Evolutionary conservation across 306 rosid species (phyloP), one percentile per base, ranked within the genome.

Genomic region (Vigna hirtella): DNA sequence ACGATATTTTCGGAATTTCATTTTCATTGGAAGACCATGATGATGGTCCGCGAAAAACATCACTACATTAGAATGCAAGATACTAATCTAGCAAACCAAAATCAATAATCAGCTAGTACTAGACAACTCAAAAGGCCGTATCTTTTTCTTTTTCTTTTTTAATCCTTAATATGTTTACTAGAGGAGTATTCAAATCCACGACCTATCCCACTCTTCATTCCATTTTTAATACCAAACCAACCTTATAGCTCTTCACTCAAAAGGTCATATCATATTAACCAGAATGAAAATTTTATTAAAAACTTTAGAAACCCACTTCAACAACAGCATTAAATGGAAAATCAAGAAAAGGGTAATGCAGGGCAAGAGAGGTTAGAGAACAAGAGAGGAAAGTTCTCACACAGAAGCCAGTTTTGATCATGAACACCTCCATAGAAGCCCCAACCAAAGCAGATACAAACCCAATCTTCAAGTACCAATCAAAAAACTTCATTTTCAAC

Each of bases 391-490:
- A 74, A 68, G 79, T 86, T 89, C 85, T 85, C 96, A 82, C 84
- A 94, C 98, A 94, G 91, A 94, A 94, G 84, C 94, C 94, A 61
- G 97, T 86, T 78, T 92, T 86, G 77, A 94, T 87, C 98, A 91
- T 92, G 89, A 94, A 92, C 45, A 92, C 16, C 77, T 94, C 97
- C 98, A 94, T 90, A 80, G 97, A 94, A 79, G 88, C 97, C 83
- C 97, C 95, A 76, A 94, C 71, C 70, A 92, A 74, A 81, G 93
- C 93, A 0, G 97, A 91, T 8, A 76, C 97, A 48, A 77, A 72
- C 40, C 91, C 91, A 65, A 94, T 92, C 91, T 92, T 94, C 84
- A 94, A 57, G 71, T 94, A 94, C 98, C 98, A 94, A 76, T 88
- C 93, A 26, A 89, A 80, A 86, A 87, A 92, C 90, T 85, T 92